Evolutionary conservation across 768 basidiomycete genomes (phyloP).

Genomic region (Pulveroboletus sp.): DNA sequence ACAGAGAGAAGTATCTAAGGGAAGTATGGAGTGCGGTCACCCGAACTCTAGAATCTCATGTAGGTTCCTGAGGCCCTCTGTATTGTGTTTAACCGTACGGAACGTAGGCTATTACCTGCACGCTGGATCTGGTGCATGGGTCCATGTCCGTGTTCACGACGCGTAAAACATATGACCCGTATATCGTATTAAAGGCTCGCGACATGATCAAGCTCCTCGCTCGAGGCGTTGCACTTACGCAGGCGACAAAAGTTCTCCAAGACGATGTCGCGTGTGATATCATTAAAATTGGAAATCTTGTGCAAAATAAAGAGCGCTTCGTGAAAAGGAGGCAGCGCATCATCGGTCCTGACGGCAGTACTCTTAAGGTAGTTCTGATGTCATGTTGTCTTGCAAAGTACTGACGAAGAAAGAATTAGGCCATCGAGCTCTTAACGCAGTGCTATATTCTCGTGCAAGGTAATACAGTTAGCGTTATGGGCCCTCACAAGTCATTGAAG

Average conservation of each 20-base stretch:
- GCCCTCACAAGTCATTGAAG: constrained; percentile 89
- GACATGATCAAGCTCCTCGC: constrained; percentile 95
- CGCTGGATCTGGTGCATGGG: constrained; percentile 91
- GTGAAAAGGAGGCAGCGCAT: constrained; percentile 95
- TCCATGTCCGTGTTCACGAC: constrained; percentile 98
- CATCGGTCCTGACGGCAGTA: constrained; percentile 96
- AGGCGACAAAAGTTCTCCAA: constrained; percentile 86
- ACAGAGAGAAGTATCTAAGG: constrained; percentile 92
- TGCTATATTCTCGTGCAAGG: constrained; percentile 99
- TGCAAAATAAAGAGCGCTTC: constrained; percentile 94
- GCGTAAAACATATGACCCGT: constrained; percentile 95
- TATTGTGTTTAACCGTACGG: neutral
- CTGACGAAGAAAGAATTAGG: constrained; percentile 45
- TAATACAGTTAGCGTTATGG: constrained; percentile 97
- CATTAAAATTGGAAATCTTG: constrained; percentile 93
- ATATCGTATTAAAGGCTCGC: constrained; percentile 91
- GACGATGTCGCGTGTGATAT: constrained; percentile 93
- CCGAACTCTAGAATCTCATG: constrained; percentile 74
- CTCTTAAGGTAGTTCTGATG: constrained; percentile 67
- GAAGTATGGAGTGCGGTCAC: constrained; percentile 95
- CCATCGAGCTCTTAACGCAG: constrained; percentile 92
- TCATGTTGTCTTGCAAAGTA: neutral
- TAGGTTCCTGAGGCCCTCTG: constrained; percentile 31
- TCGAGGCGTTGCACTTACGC: constrained; percentile 78
- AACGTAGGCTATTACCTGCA: constrained; percentile 77